Evolutionary conservation across 495 filamentous ascomycete genomes (phyloP).

Genomic region (Xanthoparmelia taractica): DNA sequence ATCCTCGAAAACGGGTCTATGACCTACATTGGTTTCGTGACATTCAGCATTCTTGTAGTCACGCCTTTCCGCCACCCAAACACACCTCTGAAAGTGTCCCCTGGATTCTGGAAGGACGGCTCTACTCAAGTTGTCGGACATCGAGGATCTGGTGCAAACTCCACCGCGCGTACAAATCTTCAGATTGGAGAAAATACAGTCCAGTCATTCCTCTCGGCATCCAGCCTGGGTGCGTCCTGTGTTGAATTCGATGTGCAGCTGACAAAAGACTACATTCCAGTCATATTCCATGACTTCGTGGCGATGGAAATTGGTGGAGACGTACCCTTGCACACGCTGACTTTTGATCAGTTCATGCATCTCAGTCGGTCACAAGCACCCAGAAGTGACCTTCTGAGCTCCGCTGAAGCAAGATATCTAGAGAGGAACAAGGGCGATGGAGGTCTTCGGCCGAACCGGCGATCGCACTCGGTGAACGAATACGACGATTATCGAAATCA

Average conservation of each 20-base stretch:
- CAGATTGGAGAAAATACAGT: slow-evolving; percentile 37
- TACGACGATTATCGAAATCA: slow-evolving; percentile 8
- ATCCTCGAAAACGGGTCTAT: slow-evolving; percentile 26
- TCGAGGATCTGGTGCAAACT: slow-evolving; percentile 30
- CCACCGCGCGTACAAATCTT: slow-evolving; percentile 24
- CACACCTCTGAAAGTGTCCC: not conserved
- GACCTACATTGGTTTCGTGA: slow-evolving; percentile 29
- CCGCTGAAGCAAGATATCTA: slow-evolving; percentile 36
- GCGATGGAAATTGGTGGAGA: slow-evolving; percentile 33
- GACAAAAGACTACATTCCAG: slow-evolving; percentile 31
- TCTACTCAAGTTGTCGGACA: slow-evolving; percentile 28
- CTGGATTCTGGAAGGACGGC: slow-evolving; percentile 15
- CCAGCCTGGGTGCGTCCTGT: slow-evolving; percentile 32
- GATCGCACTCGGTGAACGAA: slow-evolving; percentile 19
- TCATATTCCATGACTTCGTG: slow-evolving; percentile 35
- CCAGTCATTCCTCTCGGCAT: slow-evolving; percentile 33
- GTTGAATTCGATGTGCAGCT: slow-evolving; percentile 38
- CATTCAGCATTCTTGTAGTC: slow-evolving; percentile 29
- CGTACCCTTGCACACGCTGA: slow-evolving; percentile 33
- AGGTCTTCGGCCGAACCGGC: slow-evolving; percentile 20
- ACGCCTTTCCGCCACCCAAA: slow-evolving; percentile 23
- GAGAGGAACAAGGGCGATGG: slow-evolving; percentile 62
- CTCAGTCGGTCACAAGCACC: slow-evolving; percentile 25
- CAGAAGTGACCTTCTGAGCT: slow-evolving; percentile 40
- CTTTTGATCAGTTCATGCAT: slow-evolving; percentile 33